Evolutionary conservation across 78 protist species (phyloP).

Genomic region (Dictyostelium firmibasis): DNA sequence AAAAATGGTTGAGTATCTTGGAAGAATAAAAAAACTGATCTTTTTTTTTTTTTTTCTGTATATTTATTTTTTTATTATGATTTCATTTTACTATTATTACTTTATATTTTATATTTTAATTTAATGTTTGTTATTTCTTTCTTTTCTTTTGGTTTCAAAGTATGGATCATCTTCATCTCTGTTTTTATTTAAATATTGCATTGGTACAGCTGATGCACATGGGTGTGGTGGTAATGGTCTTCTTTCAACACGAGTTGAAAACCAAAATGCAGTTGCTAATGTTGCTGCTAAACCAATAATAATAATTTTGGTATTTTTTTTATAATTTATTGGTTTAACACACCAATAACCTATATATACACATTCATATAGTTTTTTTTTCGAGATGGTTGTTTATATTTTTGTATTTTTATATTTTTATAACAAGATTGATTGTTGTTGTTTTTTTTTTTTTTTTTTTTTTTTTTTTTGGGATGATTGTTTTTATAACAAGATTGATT

Average conservation of each 20-base stretch:
- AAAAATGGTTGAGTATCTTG: too few relatives aligned
- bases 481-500: background rate
- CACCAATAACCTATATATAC: background rate
- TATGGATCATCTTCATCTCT: constrained; percentile 15
- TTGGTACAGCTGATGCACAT: background rate
- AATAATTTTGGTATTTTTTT: background rate
- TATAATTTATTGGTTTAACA: background rate
- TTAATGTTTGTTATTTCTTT: background rate
- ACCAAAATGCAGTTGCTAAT: background rate
- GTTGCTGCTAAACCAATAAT: background rate
- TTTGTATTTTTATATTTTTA: background rate
- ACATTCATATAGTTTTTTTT: background rate
- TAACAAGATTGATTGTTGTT: too few relatives aligned
- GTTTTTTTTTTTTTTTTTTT: too few relatives aligned
- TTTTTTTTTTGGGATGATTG: too few relatives aligned
- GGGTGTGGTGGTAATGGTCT: constrained; percentile 28
- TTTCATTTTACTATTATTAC: background rate
- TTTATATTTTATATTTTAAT: background rate
- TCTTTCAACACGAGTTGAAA: background rate
- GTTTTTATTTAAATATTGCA: background rate
- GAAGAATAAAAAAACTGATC: background rate
- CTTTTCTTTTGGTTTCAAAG: background rate
- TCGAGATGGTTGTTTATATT: too few relatives aligned
- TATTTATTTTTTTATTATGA: background rate
- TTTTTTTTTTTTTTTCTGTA: background rate